phyloP scores from a whole-genome alignment of 208 protist species.

The Crithidia fasciculata region DNA sequence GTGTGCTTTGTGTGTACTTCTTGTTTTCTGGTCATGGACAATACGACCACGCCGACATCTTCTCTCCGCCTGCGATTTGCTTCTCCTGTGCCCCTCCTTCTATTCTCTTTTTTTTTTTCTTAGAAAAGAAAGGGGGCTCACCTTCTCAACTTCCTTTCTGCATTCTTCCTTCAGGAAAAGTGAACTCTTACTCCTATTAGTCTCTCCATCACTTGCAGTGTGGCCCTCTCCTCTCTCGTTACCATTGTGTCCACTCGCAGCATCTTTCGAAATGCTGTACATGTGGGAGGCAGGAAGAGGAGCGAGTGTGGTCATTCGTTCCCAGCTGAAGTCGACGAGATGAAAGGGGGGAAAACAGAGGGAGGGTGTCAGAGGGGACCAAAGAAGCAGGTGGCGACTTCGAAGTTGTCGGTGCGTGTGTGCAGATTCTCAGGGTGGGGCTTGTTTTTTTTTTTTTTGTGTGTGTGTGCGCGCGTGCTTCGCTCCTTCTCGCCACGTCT shows the following conservation, averaged over 20 bases:
- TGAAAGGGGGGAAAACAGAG: too few relatives aligned
- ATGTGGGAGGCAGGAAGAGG: too few relatives aligned
- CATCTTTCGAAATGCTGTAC: too few relatives aligned
- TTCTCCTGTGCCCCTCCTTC: neutral
- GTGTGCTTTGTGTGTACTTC: too few relatives aligned
- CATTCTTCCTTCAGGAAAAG: too few relatives aligned
- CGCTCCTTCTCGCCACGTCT: neutral
- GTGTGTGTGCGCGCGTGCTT: neutral
- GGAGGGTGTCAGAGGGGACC: neutral
- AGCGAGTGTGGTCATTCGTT: too few relatives aligned
- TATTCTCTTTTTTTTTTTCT: neutral
- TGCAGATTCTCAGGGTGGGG: neutral
- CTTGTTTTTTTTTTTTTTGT: neutral
- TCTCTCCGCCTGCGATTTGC: neutral
- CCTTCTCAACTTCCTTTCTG: too few relatives aligned
- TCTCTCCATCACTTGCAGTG: too few relatives aligned
- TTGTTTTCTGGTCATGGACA: conserved; percentile 18
- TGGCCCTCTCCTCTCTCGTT: too few relatives aligned
- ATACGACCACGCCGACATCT: conserved; percentile 18
- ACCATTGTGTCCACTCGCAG: too few relatives aligned
- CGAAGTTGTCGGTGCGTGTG: neutral
- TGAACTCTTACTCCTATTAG: too few relatives aligned
- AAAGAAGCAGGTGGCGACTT: neutral
- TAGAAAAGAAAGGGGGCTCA: neutral
- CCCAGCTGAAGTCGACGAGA: too few relatives aligned